These are phyloP conservation scores for Metschnikowia colocasiae DNA, from an alignment of 805 yeast species.

Conservation along the genomic window DNA sequence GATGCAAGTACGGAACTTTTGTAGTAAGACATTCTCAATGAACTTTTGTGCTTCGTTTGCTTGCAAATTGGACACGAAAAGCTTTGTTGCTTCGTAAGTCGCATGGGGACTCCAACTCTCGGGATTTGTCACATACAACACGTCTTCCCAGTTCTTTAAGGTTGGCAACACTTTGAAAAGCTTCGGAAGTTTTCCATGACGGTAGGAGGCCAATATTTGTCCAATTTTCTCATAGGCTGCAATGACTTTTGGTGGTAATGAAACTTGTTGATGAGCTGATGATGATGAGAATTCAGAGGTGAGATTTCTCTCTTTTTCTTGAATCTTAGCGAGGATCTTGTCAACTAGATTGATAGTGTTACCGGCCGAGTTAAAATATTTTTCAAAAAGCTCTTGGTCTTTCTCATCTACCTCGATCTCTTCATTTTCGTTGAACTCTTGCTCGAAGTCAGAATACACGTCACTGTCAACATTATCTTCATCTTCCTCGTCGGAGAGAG, in stretches of 20 bases:
- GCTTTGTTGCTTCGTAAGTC: conserved; percentile 88
- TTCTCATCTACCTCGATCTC: conserved; percentile 69
- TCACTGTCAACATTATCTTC: conserved; percentile 47
- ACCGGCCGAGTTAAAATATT: conserved; percentile 47
- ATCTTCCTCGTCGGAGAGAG: conserved; percentile 30
- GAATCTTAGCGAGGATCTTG: conserved; percentile 85
- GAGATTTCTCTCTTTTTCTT: conserved; percentile 60
- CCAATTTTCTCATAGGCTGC: conserved; percentile 94
- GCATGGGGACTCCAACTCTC: conserved; percentile 94
- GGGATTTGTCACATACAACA: conserved; percentile 88
- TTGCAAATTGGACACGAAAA: conserved; percentile 85
- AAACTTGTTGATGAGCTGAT: conserved; percentile 54
- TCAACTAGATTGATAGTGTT: conserved; percentile 75
- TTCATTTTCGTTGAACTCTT: conserved; percentile 45
- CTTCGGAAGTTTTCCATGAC: conserved; percentile 96
- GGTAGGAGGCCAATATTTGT: conserved; percentile 77
- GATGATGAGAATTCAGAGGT: neutral
- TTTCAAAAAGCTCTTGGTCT: conserved; percentile 81
- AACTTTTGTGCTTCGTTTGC: conserved; percentile 88
- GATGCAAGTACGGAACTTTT: conserved; percentile 66
- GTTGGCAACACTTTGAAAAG: conserved; percentile 93
- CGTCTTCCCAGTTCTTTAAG: conserved; percentile 92
- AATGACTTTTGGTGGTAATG: conserved; percentile 93
- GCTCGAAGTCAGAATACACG: conserved; percentile 54
- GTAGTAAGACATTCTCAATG: conserved; percentile 62